Evolutionary conservation across 352 stramenopile genomes (phyloP).

Genomic region (Globisporangium camurandrum): DNA sequence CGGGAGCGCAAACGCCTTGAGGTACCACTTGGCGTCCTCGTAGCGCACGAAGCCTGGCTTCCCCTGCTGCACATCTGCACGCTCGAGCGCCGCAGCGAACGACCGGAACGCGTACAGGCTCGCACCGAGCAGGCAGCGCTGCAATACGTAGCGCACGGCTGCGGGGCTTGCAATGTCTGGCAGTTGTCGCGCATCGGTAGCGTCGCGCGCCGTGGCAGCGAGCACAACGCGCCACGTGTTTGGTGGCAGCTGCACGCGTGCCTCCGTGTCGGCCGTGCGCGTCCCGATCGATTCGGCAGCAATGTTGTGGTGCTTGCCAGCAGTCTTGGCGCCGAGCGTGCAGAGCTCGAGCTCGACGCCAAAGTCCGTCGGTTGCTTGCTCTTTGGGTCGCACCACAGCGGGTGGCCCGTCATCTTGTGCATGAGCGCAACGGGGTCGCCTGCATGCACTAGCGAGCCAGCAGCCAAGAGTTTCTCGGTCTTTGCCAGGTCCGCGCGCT

Average conservation of each 20-base stretch:
- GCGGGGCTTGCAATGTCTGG: conserved; percentile 30
- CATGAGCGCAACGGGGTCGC: conserved; percentile 50
- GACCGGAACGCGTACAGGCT: conserved; percentile 59
- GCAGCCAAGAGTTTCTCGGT: conserved; percentile 67
- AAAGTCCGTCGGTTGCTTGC: conserved; percentile 72
- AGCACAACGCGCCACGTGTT: conserved; percentile 73
- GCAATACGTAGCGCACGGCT: conserved; percentile 40
- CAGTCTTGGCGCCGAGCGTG: conserved; percentile 26
- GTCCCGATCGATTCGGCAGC: conserved; percentile 41
- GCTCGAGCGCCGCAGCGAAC: conserved; percentile 33
- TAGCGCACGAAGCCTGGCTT: conserved; percentile 51
- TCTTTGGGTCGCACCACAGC: conserved; percentile 38
- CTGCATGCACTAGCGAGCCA: conserved; percentile 29
- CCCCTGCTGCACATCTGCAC: conserved; percentile 23
- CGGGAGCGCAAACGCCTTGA: conserved; percentile 39
- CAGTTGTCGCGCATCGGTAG: conserved; percentile 34
- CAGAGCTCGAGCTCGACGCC: conserved; percentile 74
- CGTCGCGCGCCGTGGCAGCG: conserved; percentile 24
- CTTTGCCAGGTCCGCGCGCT: conserved; percentile 44
- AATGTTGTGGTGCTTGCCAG: conserved; percentile 70
- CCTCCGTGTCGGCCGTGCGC: conserved; percentile 67
- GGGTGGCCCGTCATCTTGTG: conserved; percentile 84
- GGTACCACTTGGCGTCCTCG: conserved; percentile 58
- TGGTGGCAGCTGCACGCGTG: conserved; percentile 22
- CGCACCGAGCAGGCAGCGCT: conserved; percentile 40